Evolutionary conservation across 495 filamentous ascomycete species (phyloP), one percentile per base, ranked within the genome.

Genomic region (Aspergillus coremiiformis): DNA sequence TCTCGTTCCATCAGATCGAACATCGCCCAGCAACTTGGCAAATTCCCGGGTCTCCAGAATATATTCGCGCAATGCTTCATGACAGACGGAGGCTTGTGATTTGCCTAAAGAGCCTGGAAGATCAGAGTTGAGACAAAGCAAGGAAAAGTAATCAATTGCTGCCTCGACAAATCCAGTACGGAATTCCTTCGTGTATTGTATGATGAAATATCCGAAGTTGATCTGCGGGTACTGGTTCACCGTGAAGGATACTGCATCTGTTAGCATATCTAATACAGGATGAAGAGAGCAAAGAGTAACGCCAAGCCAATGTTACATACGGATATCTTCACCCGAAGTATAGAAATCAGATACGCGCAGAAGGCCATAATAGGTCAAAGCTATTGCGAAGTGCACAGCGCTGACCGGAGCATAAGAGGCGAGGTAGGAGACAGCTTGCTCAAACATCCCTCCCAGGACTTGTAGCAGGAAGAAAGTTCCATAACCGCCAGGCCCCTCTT

Each of bases 171-270:
- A 84, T 29, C 88, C 89, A 10, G 88, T 86, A 30, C 94, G 85
- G 80, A 97, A 97, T 68, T 95, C 89, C 27, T 85, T 81, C 7
- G 94, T 99, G 71, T 99, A 99, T 62, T 90, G 89, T 23, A 91
- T 94, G 43, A 97, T 72, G 74, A 99, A 87, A 20, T 84, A 82
- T 26, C 86, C 90, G 66, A 99, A 99, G 73, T 90, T 95, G 69
- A 99, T 83, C 61, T 96, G 91, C 14, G 90, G 85, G 47, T 84
- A 80, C 53, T 85, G 79, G 42, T 85, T 84, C n/a, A 87, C 89
- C 44, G 78, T 85, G 54, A 75, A 80, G 17, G 79, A 84, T 10
- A 87, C 81, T 84, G 49, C 27, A 27, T 14, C 19, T 12, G 55
- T 78, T 61, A 81, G 75, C 50, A 53, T 24, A 41, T 50, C 30